Base-by-base conservation (phyloP, 2,329 filamentous ascomycete genomes). In the Aspergillus brasiliensis region DNA sequence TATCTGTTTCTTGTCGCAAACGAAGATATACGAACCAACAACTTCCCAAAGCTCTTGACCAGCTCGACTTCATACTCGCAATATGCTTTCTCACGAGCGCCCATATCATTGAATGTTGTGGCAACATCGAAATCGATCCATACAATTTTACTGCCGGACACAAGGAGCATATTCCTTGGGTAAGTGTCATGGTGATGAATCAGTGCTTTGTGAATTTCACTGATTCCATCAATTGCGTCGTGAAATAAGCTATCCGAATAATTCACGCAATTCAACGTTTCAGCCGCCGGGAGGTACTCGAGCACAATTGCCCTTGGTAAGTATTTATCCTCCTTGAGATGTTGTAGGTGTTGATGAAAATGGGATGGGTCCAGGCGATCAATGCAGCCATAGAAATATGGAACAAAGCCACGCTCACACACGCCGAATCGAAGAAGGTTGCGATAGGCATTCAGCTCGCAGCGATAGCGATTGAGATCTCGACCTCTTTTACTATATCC, bases 71-170 rank as follows among this genome's bases (percentile, higher is more conserved):
- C 65, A 25, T 67, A 8, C 1, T 64, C 58, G 56, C 59, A 63
- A 23, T 6, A 42, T 8, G 27, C 53, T 44, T 37, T 19, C 31
- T 65, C 6, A 34, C 58, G n/a, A 49, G 52, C 48, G 21, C 57
- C 62, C 44, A 58, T 5, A 8, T 60, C 52, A 15, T 31, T 42
- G 23, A 70, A 68, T 7, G 61, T 69, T 10, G 40, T 67, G 31
- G 66, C 58, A 65, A 68, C 59, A 62, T 70, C 66, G 57, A 69
- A 68, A 21, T 68, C 65, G 53, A 65, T 58, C 67, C 68, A 69
- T 4, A 69, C 60, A 17, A 67, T 5, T 52, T 61, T 65, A 40
- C 62, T 59, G 1, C 62, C 62, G 47, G n/a, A 63, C 15, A 68
- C 55, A 37, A 70, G 13, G 11, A 72, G 63, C 48, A 72, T 70